These are phyloP conservation scores for Talaromyces stipitatus DNA, from an alignment of 495 filamentous ascomycete genomes.

Conservation along the genomic window DNA sequence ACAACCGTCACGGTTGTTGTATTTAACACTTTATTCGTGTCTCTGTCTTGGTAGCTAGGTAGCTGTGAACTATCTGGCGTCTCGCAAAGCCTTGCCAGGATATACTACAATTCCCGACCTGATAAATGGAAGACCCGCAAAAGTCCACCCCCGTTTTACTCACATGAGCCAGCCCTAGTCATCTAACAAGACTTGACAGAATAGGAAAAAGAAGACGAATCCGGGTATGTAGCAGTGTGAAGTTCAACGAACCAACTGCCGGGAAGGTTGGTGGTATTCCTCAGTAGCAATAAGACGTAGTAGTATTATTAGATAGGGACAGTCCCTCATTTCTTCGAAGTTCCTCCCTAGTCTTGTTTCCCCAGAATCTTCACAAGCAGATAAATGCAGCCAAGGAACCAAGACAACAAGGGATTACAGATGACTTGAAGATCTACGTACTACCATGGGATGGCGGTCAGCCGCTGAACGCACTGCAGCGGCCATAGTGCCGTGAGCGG, in stretches of 20 bases:
- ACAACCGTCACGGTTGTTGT: background rate
- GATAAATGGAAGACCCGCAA: background rate
- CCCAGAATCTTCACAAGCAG: background rate
- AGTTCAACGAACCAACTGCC: background rate
- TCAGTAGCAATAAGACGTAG: background rate
- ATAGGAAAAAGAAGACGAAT: background rate
- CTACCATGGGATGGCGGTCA: background rate
- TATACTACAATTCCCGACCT: background rate
- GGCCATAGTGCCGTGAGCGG: background rate
- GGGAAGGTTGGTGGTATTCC: background rate
- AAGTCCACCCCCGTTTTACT: background rate
- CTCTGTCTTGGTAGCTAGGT: too few species aligned
- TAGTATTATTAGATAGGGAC: background rate
- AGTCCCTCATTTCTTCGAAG: background rate
- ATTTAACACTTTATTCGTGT: background rate
- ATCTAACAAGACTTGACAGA: background rate
- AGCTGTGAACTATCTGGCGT: background rate
- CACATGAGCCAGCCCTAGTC: background rate
- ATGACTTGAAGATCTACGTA: constrained; percentile 2
- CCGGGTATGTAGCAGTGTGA: background rate
- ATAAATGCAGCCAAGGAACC: background rate
- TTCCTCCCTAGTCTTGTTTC: background rate
- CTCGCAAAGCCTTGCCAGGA: background rate
- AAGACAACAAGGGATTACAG: background rate
- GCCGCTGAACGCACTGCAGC: background rate